Conservation (phyloP, 2,329 filamentous ascomycete genomes). For the Botryotinia convoluta region DNA sequence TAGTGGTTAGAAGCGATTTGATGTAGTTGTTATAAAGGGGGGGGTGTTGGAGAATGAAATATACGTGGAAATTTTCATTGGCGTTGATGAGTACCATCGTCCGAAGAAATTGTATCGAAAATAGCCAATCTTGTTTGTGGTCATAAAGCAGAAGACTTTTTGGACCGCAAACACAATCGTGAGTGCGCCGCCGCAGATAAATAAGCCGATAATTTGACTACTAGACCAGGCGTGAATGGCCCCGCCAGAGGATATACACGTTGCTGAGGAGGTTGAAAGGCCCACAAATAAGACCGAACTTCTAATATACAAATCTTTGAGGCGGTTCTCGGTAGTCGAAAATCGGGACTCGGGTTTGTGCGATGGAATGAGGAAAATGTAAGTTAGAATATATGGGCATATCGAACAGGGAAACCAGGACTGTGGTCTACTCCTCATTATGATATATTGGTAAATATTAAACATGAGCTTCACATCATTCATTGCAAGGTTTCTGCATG, state of each 20-base stretch:
- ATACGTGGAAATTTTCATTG: neutral
- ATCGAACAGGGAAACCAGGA: slow-evolving; percentile 21
- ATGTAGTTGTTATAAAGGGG: neutral
- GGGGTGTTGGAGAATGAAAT: neutral
- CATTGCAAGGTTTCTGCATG: too few species aligned
- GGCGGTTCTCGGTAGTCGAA: neutral
- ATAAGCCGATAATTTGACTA: neutral
- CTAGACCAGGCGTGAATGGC: neutral
- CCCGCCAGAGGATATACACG: neutral
- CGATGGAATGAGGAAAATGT: slow-evolving; percentile 27
- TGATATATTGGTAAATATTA: too few species aligned
- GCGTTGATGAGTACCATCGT: neutral
- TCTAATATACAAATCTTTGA: neutral
- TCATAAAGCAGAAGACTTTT: neutral
- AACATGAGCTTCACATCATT: too few species aligned
- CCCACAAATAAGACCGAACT: neutral
- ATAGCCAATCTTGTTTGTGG: neutral
- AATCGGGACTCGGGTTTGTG: neutral
- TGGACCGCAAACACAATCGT: neutral
- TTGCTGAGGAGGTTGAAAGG: neutral
- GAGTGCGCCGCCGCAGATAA: neutral
- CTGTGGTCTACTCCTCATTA: slow-evolving; percentile 23
- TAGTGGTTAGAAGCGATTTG: too few species aligned
- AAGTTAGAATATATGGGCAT: slow-evolving; percentile 29
- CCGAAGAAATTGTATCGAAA: neutral